Conservation (phyloP, 306 rosid species). For the Rosa multiflora region DNA sequence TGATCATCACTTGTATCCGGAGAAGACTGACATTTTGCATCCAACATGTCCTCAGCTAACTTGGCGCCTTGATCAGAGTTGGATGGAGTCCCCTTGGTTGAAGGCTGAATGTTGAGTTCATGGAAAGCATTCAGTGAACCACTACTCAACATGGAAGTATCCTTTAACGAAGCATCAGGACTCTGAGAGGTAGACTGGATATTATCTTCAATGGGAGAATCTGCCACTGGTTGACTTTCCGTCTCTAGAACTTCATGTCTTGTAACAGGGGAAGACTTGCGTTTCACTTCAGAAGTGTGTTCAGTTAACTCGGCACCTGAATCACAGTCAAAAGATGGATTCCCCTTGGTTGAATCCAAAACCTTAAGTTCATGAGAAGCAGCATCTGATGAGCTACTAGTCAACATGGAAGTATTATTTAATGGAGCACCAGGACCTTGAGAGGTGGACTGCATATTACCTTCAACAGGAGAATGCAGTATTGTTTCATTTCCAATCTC, state of each 20-base stretch:
- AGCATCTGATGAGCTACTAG: constrained; percentile 37
- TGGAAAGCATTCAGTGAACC: constrained; percentile 7
- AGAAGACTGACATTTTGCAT: constrained; percentile 23
- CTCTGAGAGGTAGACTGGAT: constrained; percentile 18
- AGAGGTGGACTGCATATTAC: constrained; percentile 10
- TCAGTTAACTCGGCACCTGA: constrained; percentile 32
- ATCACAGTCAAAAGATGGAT: constrained; percentile 26
- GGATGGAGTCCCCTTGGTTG: constrained; percentile 6
- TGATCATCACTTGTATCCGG: constrained; percentile 23
- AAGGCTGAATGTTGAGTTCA: constrained; percentile 12
- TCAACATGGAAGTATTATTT: constrained; percentile 23
- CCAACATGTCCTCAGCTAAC: constrained; percentile 31
- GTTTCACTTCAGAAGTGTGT: constrained; percentile 32
- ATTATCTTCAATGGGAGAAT: constrained; percentile 27
- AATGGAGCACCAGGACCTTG: constrained; percentile 14
- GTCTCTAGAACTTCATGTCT: constrained; percentile 26
- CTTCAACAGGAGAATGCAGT: constrained; percentile 16
- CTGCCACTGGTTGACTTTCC: constrained; percentile 27
- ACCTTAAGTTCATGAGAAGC: constrained; percentile 38
- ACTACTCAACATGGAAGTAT: constrained; percentile 13
- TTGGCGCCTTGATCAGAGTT: constrained; percentile 32
- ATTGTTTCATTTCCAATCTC: constrained; percentile 26
- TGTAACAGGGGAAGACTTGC: constrained; percentile 18
- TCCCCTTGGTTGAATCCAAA: constrained; percentile 28
- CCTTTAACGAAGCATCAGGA: constrained; percentile 16